A percentile compares a stretch with the other conserved stretches of the same genome.
phyloP scores from a whole-genome alignment of 768 basidiomycete genomes.

The Gymnopilus junonius region DNA sequence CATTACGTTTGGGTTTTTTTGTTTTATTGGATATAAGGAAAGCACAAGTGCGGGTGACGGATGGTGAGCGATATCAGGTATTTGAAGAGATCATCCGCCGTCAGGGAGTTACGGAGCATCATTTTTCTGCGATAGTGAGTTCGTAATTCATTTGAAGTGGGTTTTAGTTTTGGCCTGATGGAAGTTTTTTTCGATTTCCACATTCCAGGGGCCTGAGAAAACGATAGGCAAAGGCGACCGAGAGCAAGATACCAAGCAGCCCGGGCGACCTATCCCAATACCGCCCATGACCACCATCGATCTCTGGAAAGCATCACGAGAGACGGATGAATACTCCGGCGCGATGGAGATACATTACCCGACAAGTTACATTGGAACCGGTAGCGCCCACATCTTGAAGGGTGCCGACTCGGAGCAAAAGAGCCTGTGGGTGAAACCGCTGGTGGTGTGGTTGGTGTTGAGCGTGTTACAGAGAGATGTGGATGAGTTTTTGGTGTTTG shows the following conservation, averaged over 20 bases:
- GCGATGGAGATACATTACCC: not conserved
- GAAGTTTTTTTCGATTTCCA: no score
- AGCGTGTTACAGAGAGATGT: not conserved
- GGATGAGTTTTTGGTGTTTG: not conserved
- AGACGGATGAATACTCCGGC: not conserved
- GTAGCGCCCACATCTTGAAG: no score
- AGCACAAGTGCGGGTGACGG: not conserved
- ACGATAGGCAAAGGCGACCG: no score
- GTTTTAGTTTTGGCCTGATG: no score
- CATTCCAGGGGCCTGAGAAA: no score
- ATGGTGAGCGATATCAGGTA: not conserved
- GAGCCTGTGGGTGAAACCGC: not conserved
- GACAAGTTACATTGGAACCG: no score
- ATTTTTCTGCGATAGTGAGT: not conserved
- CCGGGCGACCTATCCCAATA: no score
- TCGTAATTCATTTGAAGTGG: no score
- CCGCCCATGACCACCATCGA: not conserved
- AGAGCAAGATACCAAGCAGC: no score
- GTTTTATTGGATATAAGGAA: not conserved
- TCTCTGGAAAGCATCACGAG: not conserved
- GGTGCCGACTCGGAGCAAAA: no score
- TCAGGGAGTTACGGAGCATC: not conserved
- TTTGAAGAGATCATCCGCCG: not conserved
- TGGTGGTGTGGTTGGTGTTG: not conserved
- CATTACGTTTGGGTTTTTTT: no score